phyloP scores from a whole-genome alignment of 2,329 filamentous ascomycete genomes.

The Phaeosphaeria sp. region DNA sequence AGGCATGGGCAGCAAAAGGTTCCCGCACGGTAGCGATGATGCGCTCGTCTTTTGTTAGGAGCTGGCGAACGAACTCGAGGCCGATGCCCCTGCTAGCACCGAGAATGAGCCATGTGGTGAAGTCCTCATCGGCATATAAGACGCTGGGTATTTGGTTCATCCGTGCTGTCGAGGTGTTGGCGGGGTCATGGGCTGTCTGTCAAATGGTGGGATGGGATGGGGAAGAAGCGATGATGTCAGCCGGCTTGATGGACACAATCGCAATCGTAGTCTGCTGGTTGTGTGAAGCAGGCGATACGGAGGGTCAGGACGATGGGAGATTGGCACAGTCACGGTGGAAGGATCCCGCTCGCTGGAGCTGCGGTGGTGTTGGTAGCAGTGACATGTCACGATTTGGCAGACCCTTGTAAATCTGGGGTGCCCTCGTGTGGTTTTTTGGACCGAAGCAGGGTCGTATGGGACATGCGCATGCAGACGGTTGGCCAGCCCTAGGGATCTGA shows the following conservation, averaged over 20 bases:
- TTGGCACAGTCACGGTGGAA: not conserved
- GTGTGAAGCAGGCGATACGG: conserved; percentile 1
- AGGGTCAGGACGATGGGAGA: conserved; percentile 14
- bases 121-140: conserved; percentile 50
- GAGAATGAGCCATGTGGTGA: conserved; percentile 55
- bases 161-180: conserved; percentile 18
- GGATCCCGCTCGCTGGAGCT: not conserved
- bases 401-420: conserved; percentile 4
- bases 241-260: not conserved
- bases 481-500: conserved; percentile 5
- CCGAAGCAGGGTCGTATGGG: conserved; percentile 15
- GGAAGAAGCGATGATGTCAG: conserved; percentile 2
- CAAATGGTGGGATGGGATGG: conserved; percentile 8
- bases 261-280: not conserved
- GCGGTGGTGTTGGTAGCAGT: conserved; percentile 10
- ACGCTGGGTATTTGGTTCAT: conserved; percentile 55
- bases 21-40: conserved; percentile 62
- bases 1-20: conserved; percentile 48
- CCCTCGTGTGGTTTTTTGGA: conserved; percentile 7
- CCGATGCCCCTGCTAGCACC: conserved; percentile 59
- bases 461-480: conserved; percentile 4
- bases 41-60: conserved; percentile 55
- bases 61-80: conserved; percentile 60
- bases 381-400: conserved; percentile 17
- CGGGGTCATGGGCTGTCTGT: conserved; percentile 10